These are phyloP conservation scores for Aureobasidium sp. DNA, from an alignment of 2,329 filamentous ascomycete genomes.

Conservation along the genomic window DNA sequence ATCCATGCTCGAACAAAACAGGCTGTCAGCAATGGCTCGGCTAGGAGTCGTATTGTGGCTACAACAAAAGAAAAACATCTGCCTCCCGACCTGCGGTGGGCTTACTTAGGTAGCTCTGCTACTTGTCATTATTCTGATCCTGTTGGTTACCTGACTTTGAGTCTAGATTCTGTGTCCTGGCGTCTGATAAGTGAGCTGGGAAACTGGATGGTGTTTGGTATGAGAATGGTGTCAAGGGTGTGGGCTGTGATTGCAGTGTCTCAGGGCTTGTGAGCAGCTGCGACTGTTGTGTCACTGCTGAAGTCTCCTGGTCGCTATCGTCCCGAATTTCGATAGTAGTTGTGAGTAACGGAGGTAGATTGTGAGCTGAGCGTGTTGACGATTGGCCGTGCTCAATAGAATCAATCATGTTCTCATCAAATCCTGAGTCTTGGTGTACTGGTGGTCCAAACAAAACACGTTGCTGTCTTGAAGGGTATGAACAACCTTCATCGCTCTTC, in stretches of 20 bases:
- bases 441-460: slow-evolving; percentile 16
- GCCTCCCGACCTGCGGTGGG: background rate
- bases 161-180: background rate
- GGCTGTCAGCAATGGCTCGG: background rate
- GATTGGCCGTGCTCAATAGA: slow-evolving; percentile 13
- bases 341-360: background rate
- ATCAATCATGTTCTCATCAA: slow-evolving; percentile 28
- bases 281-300: background rate
- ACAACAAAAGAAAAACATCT: background rate
- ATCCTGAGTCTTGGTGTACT: slow-evolving; percentile 32
- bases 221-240: slow-evolving; percentile 8
- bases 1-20: background rate
- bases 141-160: background rate
- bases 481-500: background rate
- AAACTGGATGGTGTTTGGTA: background rate
- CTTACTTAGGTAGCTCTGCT: background rate
- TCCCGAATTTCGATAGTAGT: background rate
- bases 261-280: background rate
- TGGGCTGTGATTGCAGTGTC: background rate
- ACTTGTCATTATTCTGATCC: background rate
- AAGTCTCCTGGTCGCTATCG: background rate
- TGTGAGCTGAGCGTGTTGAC: background rate
- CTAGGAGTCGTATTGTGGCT: background rate
- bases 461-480: background rate
- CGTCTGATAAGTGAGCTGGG: background rate